A percentile compares a stretch with the other conserved stretches of the same genome.
These are phyloP conservation scores for Salix dunnii DNA, from an alignment of 345 rosid genomes.

Conservation along the genomic window DNA sequence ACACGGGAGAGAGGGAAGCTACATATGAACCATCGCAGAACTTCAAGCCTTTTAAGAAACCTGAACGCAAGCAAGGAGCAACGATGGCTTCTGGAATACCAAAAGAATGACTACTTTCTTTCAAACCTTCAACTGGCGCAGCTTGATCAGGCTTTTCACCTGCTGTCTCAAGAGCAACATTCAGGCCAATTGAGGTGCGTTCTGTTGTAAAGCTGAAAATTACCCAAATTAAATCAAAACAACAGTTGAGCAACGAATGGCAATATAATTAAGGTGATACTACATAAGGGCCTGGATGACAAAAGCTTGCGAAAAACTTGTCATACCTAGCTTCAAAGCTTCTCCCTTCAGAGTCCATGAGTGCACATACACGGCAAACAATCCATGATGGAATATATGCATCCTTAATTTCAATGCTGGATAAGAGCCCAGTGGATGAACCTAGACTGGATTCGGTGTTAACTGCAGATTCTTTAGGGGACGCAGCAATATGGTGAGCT, in stretches of 20 bases:
- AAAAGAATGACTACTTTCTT: slow-evolving; percentile 21
- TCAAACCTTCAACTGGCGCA: slow-evolving; percentile 17
- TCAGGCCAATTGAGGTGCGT: slow-evolving; percentile 61
- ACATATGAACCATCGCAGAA: slow-evolving; percentile 51
- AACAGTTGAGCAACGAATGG: not conserved
- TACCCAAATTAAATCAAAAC: not conserved
- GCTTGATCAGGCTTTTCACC: slow-evolving; percentile 30
- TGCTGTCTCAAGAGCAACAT: slow-evolving; percentile 50
- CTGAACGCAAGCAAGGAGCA: slow-evolving; percentile 49
- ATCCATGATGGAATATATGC: slow-evolving; percentile 85
- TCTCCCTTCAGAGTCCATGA: slow-evolving; percentile 48
- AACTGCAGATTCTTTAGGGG: slow-evolving; percentile 17
- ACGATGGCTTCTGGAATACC: slow-evolving; percentile 47
- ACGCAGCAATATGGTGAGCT: slow-evolving; percentile 33
- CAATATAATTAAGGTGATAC: not conserved
- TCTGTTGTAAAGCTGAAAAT: slow-evolving; percentile 70
- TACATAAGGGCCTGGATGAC: not conserved
- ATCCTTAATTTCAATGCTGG: slow-evolving; percentile 63
- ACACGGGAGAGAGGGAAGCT: slow-evolving; percentile 55
- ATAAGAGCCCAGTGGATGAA: slow-evolving; percentile 33
- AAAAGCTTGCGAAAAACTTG: not conserved
- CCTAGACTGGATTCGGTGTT: slow-evolving; percentile 19
- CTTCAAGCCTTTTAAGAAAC: slow-evolving; percentile 67
- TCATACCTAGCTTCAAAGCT: slow-evolving; percentile 75
- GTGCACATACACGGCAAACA: slow-evolving; percentile 56